A percentile compares a stretch with the other conserved stretches of the same genome.
Conservation (phyloP, 1,284 basidiomycete species). For the Takashimella tepidaria region DNA sequence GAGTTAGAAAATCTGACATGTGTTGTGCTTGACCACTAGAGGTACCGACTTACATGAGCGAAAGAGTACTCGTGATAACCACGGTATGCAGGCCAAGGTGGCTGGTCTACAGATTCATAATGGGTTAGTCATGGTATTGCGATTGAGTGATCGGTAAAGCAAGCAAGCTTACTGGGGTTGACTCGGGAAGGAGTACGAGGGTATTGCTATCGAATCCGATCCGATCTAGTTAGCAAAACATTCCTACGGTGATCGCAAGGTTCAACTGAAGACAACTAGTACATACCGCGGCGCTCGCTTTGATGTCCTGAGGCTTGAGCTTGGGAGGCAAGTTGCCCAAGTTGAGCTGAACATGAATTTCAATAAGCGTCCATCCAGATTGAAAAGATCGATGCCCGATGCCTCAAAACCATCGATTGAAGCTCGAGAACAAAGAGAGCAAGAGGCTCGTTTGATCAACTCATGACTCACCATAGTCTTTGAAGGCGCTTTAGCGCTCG, state of each 20-base stretch:
- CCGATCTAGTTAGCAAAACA: neutral
- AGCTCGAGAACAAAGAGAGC: no score
- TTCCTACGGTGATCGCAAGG: no score
- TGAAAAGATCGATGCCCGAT: no score
- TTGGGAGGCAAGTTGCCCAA: conserved; percentile 47
- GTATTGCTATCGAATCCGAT: conserved; percentile 41
- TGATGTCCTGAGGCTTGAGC: conserved; percentile 41
- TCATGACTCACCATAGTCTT: conserved; percentile 39
- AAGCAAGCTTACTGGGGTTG: conserved; percentile 41
- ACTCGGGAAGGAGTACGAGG: conserved; percentile 52
- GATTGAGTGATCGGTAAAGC: conserved; percentile 1
- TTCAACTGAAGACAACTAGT: no score
- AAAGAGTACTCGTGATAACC: conserved; percentile 96
- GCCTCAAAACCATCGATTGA: no score
- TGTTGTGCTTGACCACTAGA: neutral
- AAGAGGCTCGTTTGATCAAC: no score
- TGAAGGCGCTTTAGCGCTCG: conserved; percentile 35
- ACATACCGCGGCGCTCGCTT: conserved; percentile 36
- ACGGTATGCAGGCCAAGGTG: conserved; percentile 91
- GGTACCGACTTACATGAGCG: conserved; percentile 56
- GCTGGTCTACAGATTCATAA: conserved; percentile 58
- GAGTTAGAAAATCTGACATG: no score
- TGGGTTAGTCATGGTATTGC: conserved; percentile 1
- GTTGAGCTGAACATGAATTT: conserved; percentile 44
- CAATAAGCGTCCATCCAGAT: no score